Evolutionary conservation across 1,284 basidiomycete genomes (phyloP).

Genomic region (Trametes versicolor): DNA sequence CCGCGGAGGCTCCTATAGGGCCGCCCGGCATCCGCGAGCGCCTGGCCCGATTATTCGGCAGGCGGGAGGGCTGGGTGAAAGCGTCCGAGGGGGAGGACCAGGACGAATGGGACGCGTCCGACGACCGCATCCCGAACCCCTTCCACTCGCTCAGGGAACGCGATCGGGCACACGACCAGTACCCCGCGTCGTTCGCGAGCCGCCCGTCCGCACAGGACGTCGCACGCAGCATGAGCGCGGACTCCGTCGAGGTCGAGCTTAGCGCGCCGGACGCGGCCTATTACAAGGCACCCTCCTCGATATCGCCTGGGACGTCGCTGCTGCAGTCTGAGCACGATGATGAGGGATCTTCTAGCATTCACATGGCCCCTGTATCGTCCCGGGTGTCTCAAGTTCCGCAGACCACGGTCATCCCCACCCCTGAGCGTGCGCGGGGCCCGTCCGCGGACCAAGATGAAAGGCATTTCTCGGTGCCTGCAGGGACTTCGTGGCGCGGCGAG

Average conservation of each 20-base stretch:
- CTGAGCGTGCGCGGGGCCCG: conserved; percentile 10
- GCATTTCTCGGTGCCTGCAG: conserved; percentile 36
- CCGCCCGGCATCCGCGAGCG: conserved; percentile 41
- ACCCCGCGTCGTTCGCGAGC: conserved; percentile 21
- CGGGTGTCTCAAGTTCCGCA: conserved; percentile 36
- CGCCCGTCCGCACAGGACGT: conserved; percentile 8
- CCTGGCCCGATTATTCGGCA: conserved; percentile 40
- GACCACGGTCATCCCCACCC: conserved; percentile 17
- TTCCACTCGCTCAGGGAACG: conserved; percentile 25
- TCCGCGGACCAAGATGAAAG: conserved; percentile 26
- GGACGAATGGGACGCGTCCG: conserved; percentile 44
- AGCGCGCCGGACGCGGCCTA: conserved; percentile 24
- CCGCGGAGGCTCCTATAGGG: conserved; percentile 36
- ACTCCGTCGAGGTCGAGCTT: conserved; percentile 37
- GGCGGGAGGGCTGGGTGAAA: conserved; percentile 42
- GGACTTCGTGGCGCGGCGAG: conserved; percentile 17
- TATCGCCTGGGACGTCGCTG: conserved; percentile 9
- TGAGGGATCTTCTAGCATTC: conserved; percentile 10
- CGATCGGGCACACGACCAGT: conserved; percentile 11
- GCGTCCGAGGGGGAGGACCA: conserved; percentile 40
- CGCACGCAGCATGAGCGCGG: conserved; percentile 28
- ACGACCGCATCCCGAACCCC: conserved; percentile 27
- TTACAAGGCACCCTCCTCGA: not conserved
- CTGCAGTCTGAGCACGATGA: conserved; percentile 9
- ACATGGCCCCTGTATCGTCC: conserved; percentile 16